phyloP scores from a whole-genome alignment of 129 eudicot genomes.

The Flaveria linearis region DNA sequence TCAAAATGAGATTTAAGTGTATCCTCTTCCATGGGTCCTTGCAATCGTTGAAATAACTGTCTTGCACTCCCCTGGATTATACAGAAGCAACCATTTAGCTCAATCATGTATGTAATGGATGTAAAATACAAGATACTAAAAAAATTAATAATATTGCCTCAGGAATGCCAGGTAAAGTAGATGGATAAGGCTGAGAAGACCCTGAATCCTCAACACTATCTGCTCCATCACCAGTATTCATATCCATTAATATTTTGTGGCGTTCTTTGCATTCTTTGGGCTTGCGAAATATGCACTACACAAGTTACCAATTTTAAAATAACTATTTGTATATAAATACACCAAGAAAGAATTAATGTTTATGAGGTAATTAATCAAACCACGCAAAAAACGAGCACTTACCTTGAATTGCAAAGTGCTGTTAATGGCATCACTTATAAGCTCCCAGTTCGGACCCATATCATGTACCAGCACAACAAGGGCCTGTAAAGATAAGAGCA shows the following conservation, averaged over 20 bases:
- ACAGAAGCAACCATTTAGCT: constrained; percentile 16
- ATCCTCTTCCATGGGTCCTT: constrained; percentile 84
- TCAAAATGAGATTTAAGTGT: constrained; percentile 81
- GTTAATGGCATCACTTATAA: constrained; percentile 82
- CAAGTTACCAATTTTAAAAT: constrained; percentile 8
- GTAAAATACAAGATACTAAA: not conserved
- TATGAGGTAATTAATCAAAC: constrained; percentile 3
- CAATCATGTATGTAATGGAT: constrained; percentile 2
- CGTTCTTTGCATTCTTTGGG: constrained; percentile 83
- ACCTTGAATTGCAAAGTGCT: constrained; percentile 85
- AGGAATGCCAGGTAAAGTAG: constrained; percentile 88
- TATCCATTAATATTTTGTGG: constrained; percentile 70
- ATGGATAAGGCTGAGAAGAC: constrained; percentile 78
- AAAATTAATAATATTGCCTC: constrained; percentile 48
- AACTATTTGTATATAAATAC: not conserved
- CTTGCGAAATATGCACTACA: constrained; percentile 65
- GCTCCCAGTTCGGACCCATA: constrained; percentile 98
- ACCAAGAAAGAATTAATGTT: not conserved
- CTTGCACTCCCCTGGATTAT: constrained; percentile 84
- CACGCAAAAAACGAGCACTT: not conserved
- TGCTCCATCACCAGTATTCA: constrained; percentile 67
- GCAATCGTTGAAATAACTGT: constrained; percentile 78
- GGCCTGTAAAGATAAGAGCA: constrained; percentile 47
- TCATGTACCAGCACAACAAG: constrained; percentile 96
- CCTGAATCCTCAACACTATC: constrained; percentile 90